Evolutionary conservation across 768 basidiomycete species (phyloP).

Genomic region (Lentinula detonsa): DNA sequence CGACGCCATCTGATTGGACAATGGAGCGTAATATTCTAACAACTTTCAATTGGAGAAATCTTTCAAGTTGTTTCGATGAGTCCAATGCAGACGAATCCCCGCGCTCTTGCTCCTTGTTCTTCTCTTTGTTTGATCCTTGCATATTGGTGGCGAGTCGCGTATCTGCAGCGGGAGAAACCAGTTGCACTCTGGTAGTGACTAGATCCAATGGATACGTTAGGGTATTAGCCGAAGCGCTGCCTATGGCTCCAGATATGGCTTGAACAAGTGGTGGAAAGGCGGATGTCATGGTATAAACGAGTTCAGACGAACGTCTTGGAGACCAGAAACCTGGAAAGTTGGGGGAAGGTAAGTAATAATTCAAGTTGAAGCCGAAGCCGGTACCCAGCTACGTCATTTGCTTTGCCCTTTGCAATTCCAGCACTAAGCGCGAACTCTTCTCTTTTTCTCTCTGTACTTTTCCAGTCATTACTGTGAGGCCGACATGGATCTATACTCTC

Average conservation of each 20-base stretch:
- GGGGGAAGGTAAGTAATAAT: no score
- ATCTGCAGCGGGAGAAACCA: conserved; percentile 19
- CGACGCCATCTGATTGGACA: conserved; percentile 31
- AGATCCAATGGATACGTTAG: conserved; percentile 55
- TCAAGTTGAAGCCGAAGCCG: no score
- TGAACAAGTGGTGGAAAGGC: conserved; percentile 55
- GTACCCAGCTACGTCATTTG: no score
- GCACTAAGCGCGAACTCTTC: no score
- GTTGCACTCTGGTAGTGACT: conserved; percentile 46
- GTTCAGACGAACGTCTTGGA: background rate
- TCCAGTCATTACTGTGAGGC: no score
- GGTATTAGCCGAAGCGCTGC: conserved; percentile 47
- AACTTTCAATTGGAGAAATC: conserved; percentile 23
- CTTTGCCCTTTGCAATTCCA: no score
- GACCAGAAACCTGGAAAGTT: no score
- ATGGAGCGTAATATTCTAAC: conserved; percentile 32
- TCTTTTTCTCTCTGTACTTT: no score
- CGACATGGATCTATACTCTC: no score
- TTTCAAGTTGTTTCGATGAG: conserved; percentile 9
- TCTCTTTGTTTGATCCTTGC: background rate
- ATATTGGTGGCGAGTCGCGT: background rate
- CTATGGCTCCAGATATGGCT: conserved; percentile 51
- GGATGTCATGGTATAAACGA: conserved; percentile 38
- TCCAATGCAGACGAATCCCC: background rate
- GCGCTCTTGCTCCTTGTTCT: background rate